Evolutionary conservation across 2,329 filamentous ascomycete species (phyloP), one percentile per base, ranked within the genome.

Genomic region (Hypoxylon sp.): DNA sequence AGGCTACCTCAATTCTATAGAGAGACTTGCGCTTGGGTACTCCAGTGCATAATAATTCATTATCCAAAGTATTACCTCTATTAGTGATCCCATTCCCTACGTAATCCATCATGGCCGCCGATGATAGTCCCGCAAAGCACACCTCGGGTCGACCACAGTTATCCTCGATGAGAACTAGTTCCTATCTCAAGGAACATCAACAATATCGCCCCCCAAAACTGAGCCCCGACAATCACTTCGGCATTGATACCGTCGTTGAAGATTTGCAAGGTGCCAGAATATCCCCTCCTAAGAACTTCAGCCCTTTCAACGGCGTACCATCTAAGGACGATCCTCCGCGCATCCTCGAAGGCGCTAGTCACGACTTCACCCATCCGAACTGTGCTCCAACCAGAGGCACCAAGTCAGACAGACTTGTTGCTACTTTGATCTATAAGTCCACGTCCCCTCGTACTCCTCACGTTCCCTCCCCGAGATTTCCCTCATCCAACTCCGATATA

Each of bases 221-320:
- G 11, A 44, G 83, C 67, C 82, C 85, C 51, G 87, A 89, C 29
- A 82, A 81, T 64, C 84, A 86, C 76, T 87, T 88, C 70, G 88
- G 88, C 69, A 91, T 91, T 73, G 89, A 91, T 75, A 88, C 87
- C 50, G 87, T 91, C 14, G 85, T 91, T 57, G 88, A 91, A 77
- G 86, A 88, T 66, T 74, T 85, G 33, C 80, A 81, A 67, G 78
- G 77, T 31, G 77, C 80, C 35, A 77, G 76, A 44, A 74, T 83
- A 67, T 79, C 79, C 19, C 76, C 80, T 63, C 78, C 83, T 11
- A 84, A 81, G 73, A 69, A 81, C 13, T 80, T 83, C 61, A 79
- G 83, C 54, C 82, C 82, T 35, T 91, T 88, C 80, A 88, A 85
- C 71, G 89, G 89, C 66, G 83, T 91, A 53, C 88, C 88, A 6